These are phyloP conservation scores for Syncephalis fuscata DNA, from an alignment of 371 early-diverging fungal genomes.

Conservation along the genomic window DNA sequence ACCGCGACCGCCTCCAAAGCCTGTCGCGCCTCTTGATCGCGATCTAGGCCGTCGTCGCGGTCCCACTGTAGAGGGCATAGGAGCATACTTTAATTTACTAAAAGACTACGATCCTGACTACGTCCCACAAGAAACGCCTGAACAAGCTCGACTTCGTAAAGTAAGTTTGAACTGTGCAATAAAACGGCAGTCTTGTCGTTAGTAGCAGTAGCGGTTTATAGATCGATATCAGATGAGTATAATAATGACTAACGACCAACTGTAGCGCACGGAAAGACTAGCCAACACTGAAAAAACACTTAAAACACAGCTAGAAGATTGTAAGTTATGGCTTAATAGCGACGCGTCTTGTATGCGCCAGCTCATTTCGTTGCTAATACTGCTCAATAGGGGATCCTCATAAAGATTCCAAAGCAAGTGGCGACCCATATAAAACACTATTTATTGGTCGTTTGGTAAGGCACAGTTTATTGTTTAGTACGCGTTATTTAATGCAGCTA, in stretches of 20 bases:
- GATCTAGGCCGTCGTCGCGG: constrained; percentile 44
- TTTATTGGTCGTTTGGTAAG: constrained; percentile 72
- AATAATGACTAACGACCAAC: constrained; percentile 24
- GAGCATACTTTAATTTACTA: constrained; percentile 35
- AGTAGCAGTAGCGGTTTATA: too few relatives aligned
- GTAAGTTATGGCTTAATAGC: constrained; percentile 28
- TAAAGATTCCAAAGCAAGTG: constrained; percentile 42
- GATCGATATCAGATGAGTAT: too few relatives aligned
- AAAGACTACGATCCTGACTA: constrained; percentile 51
- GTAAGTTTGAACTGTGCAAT: constrained; percentile 15
- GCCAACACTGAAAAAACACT: constrained; percentile 2
- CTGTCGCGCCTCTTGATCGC: constrained; percentile 54
- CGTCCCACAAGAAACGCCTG: constrained; percentile 51
- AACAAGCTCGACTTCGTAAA: constrained; percentile 49
- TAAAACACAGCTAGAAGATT: constrained; percentile 15
- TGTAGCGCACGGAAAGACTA: constrained; percentile 28
- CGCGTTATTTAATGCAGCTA: neutral
- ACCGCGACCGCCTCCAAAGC: constrained; percentile 72
- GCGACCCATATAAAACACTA: constrained; percentile 86
- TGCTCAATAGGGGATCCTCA: constrained; percentile 49
- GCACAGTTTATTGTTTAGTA: neutral
- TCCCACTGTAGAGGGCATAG: constrained; percentile 44
- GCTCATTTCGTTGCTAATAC: constrained; percentile 10
- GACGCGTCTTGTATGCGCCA: constrained; percentile 18
- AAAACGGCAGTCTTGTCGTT: neutral